Base-by-base conservation (phyloP, 2,329 filamentous ascomycete species). In the Clarireedia homoeocarpa region DNA sequence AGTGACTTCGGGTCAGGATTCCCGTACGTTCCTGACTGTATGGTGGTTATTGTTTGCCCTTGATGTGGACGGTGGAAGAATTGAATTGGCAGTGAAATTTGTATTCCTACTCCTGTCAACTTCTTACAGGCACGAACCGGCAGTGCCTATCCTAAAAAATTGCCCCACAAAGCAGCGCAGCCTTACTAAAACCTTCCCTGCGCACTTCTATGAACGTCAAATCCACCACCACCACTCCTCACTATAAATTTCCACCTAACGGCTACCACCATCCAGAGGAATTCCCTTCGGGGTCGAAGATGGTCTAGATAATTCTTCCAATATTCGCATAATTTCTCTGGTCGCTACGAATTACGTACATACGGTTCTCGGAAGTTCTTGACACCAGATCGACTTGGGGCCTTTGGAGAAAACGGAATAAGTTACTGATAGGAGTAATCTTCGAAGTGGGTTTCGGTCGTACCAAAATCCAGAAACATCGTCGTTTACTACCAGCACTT, bases 361-460 rank as follows among this genome's bases (percentile, higher is more conserved):
- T 20, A 20, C 20, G 23, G 23, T 44, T 44, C 1, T 17, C 5
- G n/a, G 23, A 44, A 24, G 12, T 44, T 44, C 40, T 23, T 20
- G 14, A 47, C 26, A 47, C 26, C 44, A 47, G 23, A 26, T 47
- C 44, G 55, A 27, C 30, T 14, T 42, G 15, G 45, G 42, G 34
- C 42, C 24, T 44, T 45, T 57, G 47, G 27, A 50, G 44, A 51
- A 30, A 38, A n/a, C 36, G 53, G 49, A 23, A 14, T 26, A 20
- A 20, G 20, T 20, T 20, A 40, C 38, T 10, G 48, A 55, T 51
- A 51, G 52, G 56, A 55, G 48, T 46, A 50, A 51, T 47, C 50
- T 44, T 55, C 53, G 42, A 36, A 51, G 47, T 45, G 50, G 47
- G 51, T 46, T 49, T 57, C 45, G 53, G 49, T 53, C 53, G 36